Base-by-base conservation (phyloP, 106 monocot genomes). In the Apostasia ramifera region DNA sequence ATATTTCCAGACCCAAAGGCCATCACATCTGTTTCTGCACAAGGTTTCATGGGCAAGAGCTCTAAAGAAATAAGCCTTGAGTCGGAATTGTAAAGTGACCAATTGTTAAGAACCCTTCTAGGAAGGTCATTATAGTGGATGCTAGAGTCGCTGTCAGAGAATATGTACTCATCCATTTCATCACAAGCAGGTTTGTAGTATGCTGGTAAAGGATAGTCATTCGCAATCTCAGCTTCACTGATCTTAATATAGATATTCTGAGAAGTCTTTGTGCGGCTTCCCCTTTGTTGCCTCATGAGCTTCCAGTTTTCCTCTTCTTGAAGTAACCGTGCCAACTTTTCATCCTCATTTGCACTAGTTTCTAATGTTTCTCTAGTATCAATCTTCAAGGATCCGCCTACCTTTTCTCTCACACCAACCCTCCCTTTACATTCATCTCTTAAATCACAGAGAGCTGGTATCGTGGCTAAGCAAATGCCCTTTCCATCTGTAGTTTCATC, bases 261-360 rank as follows among this genome's bases (percentile, higher is more conserved):
- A 56, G 70, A 73, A 70, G 57, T 66, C 4, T 44, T 56, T 10
- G 70, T 42, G 15, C 74, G 82, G 8, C 76, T 39, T 5, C 51
- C 61, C 53, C 53, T 68, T 60, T 69, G 75, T 4, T 76, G 75
- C 84, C 61, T 92, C 84, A 86, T 83, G 14, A 69, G 56, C 59
- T 97, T 97, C 89, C 89, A 97, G 1, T 97, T 84, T 74, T 97
- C 97, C 50, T 97, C 92, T 48, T 90, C 54, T 70, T 97, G 97
- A 77, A 97, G 76, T 44, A 97, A 59, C 43, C 83, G 65, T 56
- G 97, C 97, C 56, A 97, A 66, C 63, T 97, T 97, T 37, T 73
- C 89, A 80, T 97, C 97, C 51, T 97, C 97, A 60, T 90, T 83
- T 78, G 87, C 94, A 67, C 45, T 61, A 49, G 12, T 48, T 69